Percentiles rank a stretch among this genome's conserved stretches.
Conservation (phyloP, 805 yeast genomes). For the Saturnispora sekii region DNA sequence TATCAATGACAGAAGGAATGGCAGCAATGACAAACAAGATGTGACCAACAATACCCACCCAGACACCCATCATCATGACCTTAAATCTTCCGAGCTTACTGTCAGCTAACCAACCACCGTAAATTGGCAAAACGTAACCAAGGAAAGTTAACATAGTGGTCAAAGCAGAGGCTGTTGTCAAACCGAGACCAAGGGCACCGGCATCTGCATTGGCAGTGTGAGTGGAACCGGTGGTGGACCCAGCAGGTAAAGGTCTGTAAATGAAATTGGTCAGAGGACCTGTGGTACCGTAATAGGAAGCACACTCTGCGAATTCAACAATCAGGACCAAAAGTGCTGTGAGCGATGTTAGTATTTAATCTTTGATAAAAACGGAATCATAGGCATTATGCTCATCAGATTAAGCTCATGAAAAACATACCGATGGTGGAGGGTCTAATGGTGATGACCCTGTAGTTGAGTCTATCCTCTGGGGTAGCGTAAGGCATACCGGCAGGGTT, state of each 20-base stretch:
- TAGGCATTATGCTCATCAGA: too few species aligned
- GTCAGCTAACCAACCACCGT: conserved; percentile 46
- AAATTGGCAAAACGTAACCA: conserved; percentile 42
- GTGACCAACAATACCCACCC: conserved; percentile 38
- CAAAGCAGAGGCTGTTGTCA: conserved; percentile 37
- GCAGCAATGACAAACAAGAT: conserved; percentile 40
- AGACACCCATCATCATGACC: conserved; percentile 41
- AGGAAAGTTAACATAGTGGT: conserved; percentile 37
- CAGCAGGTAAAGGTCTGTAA: conserved; percentile 41
- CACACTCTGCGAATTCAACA: conserved; percentile 46
- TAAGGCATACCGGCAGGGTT: conserved; percentile 23
- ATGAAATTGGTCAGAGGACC: conserved; percentile 39
- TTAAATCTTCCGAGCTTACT: conserved; percentile 36
- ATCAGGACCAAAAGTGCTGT: conserved; percentile 34
- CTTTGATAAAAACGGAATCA: too few species aligned
- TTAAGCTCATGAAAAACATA: too few species aligned
- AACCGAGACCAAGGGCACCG: conserved; percentile 42
- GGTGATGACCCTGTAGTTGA: conserved; percentile 27
- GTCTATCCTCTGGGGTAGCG: conserved; percentile 25
- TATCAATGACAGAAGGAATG: conserved; percentile 33
- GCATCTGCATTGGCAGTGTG: conserved; percentile 24
- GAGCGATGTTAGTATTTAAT: too few species aligned
- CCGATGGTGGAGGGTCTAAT: conserved; percentile 27
- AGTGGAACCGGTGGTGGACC: conserved; percentile 38
- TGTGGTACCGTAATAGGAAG: conserved; percentile 40